Base-by-base conservation (phyloP, 1,284 basidiomycete species). In the Melampsora larici-populina region DNA sequence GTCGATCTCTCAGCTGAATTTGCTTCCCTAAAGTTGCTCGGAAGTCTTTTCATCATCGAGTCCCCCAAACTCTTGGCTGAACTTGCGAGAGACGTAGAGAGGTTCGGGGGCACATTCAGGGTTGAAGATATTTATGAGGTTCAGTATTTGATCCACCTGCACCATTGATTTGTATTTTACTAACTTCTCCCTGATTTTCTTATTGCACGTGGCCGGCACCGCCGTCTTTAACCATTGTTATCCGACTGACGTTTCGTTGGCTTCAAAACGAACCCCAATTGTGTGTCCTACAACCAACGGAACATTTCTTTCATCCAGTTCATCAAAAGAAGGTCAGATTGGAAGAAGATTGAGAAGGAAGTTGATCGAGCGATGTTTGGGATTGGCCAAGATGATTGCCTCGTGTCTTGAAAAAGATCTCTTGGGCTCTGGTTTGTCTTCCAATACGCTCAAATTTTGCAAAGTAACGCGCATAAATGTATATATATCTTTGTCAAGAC, bases 281-380 rank as follows among this genome's bases (percentile, higher is more conserved):
- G 91, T 92, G n/a, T 96, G 83, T 93, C 55, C 31, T 36, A 1
- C 63, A 48, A n/a, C 51, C 55, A 26, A 8, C 5, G 40, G 78
- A 18, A 33, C 36, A 13, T n/a, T 43, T 65, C 31, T 58, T 74
- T 49, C 58, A 70, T 21, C 33, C 0, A 24, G 69, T 29, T 79
- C 78, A 79, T 82, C 0, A 80, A 82, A 70, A 86, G 94, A 18
- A 87, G 94, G 55, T 91, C 92, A 5, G 94, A 97, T 84, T 97
- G 94, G 94, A 95, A 96, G 85, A 93, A 92, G 86, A 97, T 97
- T 80, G 93, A 97, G 84, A 94, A 93, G 84, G 90, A 89, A 21
- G 94, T 97, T 62, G 94, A 97, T 86, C 94, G 94, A 86, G 90
- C 84, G 26, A 85, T 96, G 93, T 96, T 95, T 85, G 94, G 93